phyloP scores from a whole-genome alignment of 345 rosid genomes.

The Sonneratia caseolaris region DNA sequence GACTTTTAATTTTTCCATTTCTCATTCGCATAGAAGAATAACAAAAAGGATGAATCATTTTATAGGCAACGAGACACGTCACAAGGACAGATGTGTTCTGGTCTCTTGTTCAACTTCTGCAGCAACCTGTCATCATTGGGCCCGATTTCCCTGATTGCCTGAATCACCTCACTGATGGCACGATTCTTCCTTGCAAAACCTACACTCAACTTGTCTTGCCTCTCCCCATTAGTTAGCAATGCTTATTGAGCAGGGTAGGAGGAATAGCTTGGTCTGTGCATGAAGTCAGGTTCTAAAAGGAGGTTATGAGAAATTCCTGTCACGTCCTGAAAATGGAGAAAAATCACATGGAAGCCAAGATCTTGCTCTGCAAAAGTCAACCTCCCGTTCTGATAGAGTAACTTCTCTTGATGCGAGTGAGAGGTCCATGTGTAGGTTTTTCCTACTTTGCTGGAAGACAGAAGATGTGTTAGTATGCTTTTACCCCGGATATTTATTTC shows the following conservation, averaged over 20 bases:
- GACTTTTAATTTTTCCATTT: too few relatives aligned
- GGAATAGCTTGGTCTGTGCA: too few relatives aligned
- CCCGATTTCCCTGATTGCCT: slow-evolving; percentile 25
- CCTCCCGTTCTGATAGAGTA: background rate
- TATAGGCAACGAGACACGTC: slow-evolving; percentile 44
- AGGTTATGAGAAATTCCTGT: too few relatives aligned
- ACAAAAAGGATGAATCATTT: slow-evolving; percentile 3
- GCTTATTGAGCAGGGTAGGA: background rate
- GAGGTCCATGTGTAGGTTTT: background rate
- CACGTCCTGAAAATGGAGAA: too few relatives aligned
- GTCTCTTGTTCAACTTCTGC: slow-evolving; percentile 68
- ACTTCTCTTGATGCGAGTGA: background rate
- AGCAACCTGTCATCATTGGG: slow-evolving; percentile 24
- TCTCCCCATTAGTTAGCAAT: slow-evolving; percentile 19
- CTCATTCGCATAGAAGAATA: too few relatives aligned
- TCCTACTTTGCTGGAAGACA: background rate
- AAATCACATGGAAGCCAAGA: too few relatives aligned
- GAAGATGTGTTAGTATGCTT: background rate
- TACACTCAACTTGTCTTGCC: slow-evolving; percentile 20
- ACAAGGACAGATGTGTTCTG: slow-evolving; percentile 70
- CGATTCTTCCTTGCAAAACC: slow-evolving; percentile 20
- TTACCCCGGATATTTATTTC: background rate
- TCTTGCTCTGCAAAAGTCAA: background rate
- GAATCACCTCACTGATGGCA: slow-evolving; percentile 14
- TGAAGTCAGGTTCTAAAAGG: too few relatives aligned